Evolutionary conservation across 768 basidiomycete genomes (phyloP).

Genomic region (Suillus subaureus): DNA sequence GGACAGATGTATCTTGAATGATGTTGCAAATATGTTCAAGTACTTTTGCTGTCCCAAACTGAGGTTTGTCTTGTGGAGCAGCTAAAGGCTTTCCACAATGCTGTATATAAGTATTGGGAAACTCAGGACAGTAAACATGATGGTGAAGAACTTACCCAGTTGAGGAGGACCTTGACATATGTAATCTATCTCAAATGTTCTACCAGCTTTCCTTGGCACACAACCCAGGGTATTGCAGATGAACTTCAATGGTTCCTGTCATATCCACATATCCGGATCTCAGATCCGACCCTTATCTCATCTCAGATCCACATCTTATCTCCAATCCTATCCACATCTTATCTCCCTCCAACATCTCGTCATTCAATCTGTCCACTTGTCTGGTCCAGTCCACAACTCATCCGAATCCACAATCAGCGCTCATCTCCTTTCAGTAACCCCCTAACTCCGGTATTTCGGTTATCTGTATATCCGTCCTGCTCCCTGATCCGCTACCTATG

Average conservation of each 20-base stretch:
- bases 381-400: too few relatives aligned
- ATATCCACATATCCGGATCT: too few relatives aligned
- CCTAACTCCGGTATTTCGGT: too few relatives aligned
- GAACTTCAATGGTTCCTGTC: neutral
- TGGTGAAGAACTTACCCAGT: constrained; percentile 13
- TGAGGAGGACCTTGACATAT: constrained; percentile 5
- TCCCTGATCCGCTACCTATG: too few relatives aligned
- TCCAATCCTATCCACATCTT: too few relatives aligned
- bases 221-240: constrained; percentile 5
- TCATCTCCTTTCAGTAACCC: too few relatives aligned
- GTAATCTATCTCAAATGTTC: constrained; percentile 10
- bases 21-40: constrained; percentile 6
- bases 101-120: neutral
- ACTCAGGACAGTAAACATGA: neutral
- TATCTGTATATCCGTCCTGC: too few relatives aligned
- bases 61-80: neutral
- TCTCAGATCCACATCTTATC: too few relatives aligned
- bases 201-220: neutral
- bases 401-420: too few relatives aligned
- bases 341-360: too few relatives aligned
- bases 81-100: neutral
- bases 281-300: too few relatives aligned
- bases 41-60: neutral
- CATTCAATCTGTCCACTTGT: too few relatives aligned
- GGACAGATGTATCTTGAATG: constrained; percentile 9